Percentiles rank a stretch among this genome's conserved stretches.
Evolutionary conservation across 352 stramenopile genomes (phyloP).

Genomic region (Phytopythium delawarense): DNA sequence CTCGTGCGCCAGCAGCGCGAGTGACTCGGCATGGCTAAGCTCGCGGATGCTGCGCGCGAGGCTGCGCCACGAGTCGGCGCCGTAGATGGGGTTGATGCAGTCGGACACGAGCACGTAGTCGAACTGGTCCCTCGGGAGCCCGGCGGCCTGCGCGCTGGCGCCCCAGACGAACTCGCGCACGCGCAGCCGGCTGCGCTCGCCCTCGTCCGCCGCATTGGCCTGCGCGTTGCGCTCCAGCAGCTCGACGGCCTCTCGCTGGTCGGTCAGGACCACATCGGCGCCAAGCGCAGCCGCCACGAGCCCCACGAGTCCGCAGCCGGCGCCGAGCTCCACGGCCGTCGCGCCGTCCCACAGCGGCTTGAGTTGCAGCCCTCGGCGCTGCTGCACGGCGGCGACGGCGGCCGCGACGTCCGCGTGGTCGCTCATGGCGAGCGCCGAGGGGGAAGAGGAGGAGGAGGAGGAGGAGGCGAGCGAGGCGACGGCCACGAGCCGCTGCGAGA

Average conservation of each 20-base stretch:
- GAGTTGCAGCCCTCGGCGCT: conserved; percentile 1
- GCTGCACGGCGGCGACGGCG: background rate
- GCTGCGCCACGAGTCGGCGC: conserved; percentile 70
- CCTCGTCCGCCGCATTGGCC: conserved; percentile 36
- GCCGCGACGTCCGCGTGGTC: background rate
- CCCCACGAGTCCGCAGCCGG: conserved; percentile 69
- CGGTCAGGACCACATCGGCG: conserved; percentile 65
- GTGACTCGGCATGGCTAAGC: conserved; percentile 44
- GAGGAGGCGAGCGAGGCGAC: conserved; percentile 14
- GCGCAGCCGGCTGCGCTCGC: conserved; percentile 31
- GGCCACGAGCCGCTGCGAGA: conserved; percentile 50
- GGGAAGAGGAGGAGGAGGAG: background rate
- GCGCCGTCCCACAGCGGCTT: conserved; percentile 20
- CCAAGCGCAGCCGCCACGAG: conserved; percentile 61
- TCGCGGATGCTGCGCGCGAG: conserved; percentile 61
- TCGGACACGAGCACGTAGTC: conserved; percentile 77
- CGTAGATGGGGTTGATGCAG: conserved; percentile 87
- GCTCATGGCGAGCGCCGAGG: background rate
- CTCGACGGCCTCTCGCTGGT: conserved; percentile 65
- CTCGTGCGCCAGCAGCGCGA: conserved; percentile 74
- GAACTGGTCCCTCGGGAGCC: conserved; percentile 26
- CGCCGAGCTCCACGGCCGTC: conserved; percentile 72
- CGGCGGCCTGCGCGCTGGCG: conserved; percentile 7
- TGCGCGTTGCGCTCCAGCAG: conserved; percentile 56
- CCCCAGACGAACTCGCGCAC: conserved; percentile 69